Base-by-base conservation (phyloP, 2,329 filamentous ascomycete species). In the Exophiala phaeomuriformis region DNA sequence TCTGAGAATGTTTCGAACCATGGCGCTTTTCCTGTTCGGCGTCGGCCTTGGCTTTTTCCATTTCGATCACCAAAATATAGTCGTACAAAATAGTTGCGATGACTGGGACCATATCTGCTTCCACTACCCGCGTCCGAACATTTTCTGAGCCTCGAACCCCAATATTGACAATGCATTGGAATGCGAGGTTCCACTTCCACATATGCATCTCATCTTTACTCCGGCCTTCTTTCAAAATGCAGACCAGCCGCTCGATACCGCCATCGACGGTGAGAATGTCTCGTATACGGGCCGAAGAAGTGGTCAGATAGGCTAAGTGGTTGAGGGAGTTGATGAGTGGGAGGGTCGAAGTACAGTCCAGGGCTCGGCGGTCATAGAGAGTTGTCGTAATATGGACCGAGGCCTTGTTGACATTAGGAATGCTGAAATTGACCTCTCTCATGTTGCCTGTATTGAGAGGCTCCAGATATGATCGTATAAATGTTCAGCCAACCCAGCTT, bases 111-210 rank as follows among this genome's bases (percentile, higher is more conserved):
- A 98, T 96, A 71, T 98, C 93, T 59, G 93, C 93, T 73, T 98
- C 93, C 49, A 98, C 93, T 2, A 98, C 91, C 61, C 93, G 81
- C 53, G 93, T 97, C 63, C 93, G 83, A 55, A 98, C 93, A 62
- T 82, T 84, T 74, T 98, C 93, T 8, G 93, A 96, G 56, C 93
- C 93, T 63, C 93, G 83, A 56, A 98, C 91, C 53, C 93, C 93
- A 67, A 98, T 97, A 71, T 98, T 98, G 68, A 98, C 93, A 61
- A 97, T 90, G 70, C 93, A 98, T 72, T 97, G 93, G 71, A 98
- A 98, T 49, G 93, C 93, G 59, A 98, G 79, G 67, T 96, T 98
- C 93, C 93, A 98, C 73, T 97, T 97, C 93, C 93, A 98, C 88
- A 95, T 95, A 70, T 96, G 91, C 91, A 97, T 96, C 84, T 96